A percentile compares a stretch with the other conserved stretches of the same genome.
phyloP scores from a whole-genome alignment of 2,329 filamentous ascomycete genomes.

The Cyanodermella asteris region DNA sequence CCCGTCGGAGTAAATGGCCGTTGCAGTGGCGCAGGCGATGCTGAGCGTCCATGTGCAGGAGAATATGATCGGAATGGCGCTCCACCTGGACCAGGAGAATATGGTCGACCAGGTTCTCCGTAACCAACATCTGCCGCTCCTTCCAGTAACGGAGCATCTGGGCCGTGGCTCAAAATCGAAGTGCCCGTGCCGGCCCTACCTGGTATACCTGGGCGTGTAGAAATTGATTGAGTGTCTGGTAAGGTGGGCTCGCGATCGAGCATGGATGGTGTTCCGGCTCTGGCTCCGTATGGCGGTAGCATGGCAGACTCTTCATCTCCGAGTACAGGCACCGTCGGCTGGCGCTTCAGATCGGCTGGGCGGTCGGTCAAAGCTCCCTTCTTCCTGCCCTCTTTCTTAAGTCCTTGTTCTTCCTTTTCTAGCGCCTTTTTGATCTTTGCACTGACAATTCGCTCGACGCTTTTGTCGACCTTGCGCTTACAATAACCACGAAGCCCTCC shows the following conservation, averaged over 20 bases:
- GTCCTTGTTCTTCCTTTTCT: constrained; percentile 44
- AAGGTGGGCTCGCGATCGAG: constrained; percentile 3
- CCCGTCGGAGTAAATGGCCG: no score
- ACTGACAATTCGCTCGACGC: constrained; percentile 65
- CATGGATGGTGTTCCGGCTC: constrained; percentile 27
- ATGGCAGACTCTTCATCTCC: constrained; percentile 28
- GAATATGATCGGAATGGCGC: no score
- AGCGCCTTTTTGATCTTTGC: constrained; percentile 76
- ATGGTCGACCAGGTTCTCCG: constrained; percentile 8
- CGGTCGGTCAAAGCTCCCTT: constrained; percentile 11
- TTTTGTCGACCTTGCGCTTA: constrained; percentile 70
- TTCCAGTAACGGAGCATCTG: constrained; percentile 39
- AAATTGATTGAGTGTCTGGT: constrained; percentile 2
- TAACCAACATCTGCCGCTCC: constrained; percentile 41
- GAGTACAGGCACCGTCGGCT: constrained; percentile 41
- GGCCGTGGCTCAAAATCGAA: constrained; percentile 38
- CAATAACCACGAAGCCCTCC: constrained; percentile 70
- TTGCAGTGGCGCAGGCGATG: no score
- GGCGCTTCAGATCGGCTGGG: constrained; percentile 11
- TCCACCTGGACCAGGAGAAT: constrained; percentile 2
- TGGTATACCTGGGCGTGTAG: constrained; percentile 17
- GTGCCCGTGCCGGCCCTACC: constrained; percentile 30
- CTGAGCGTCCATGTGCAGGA: no score
- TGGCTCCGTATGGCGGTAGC: constrained; percentile 43
- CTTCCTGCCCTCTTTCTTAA: constrained; percentile 30